Evolutionary conservation across 371 early-diverging fungal species (phyloP), one percentile per base, ranked within the genome.

Genomic region (Dentiscutata heterogama): DNA sequence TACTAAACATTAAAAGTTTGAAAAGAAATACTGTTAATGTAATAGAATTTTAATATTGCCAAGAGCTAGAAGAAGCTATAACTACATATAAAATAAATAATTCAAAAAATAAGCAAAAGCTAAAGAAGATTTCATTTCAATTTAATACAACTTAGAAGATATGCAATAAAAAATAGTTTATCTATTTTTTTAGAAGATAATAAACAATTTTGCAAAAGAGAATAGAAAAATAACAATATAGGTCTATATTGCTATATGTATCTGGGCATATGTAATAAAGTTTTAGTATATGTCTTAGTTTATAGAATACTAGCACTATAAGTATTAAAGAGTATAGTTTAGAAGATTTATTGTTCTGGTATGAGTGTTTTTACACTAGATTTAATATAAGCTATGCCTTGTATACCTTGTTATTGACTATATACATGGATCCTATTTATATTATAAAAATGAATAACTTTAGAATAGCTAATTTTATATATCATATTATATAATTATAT

Each of bases 1-100:
- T 71, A 71, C 71, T 50, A 50, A 71, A 39, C 1, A n/a, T 50
- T 71, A 71, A 27, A n/a, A 51, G 10, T 22, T 50, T 71, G 22
- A 51, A n/a, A 51, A 71, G 50, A 22, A 71, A 71, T n/a, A 71
- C 50, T 13, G 14, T 71, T 71, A 71, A 71, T 71, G 18, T 71
- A 11, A 51, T 22, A 71, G 71, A 71, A 71, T n/a, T n/a, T 14
- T 22, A 71, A 71, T 71, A 71, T n/a, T 13, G 50, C 27, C 71
- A 51, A 50, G 71, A 71, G 27, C 14, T 71, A n/a, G n/a, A 71
- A 18, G 71, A 71, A 14, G 71, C 71, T 71, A 71, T 71, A 71
- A 27, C 71, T n/a, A 71, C 51, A 0, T 71, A 51, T 71, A n/a
- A 16, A 50, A 39, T 8, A 71, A 71, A 71, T 42, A 42, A 42